These are phyloP conservation scores for Aspergillus avenaceus DNA, from an alignment of 495 filamentous ascomycete species.

Conservation along the genomic window DNA sequence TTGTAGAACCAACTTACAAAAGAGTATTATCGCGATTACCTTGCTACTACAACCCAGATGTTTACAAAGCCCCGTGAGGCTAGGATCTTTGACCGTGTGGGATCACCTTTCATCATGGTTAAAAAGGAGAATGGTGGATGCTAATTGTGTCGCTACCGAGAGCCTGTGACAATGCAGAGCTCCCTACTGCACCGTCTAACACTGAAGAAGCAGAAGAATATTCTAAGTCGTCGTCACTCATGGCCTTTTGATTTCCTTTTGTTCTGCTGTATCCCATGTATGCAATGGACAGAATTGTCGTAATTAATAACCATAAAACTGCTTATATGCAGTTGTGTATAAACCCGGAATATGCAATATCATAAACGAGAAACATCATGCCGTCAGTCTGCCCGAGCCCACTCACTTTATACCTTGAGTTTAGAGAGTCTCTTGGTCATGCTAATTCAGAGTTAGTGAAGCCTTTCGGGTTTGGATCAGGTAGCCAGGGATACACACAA, in stretches of 20 bases:
- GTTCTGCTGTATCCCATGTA: constrained; percentile 17
- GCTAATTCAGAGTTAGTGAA: constrained; percentile 29
- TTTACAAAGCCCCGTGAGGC: constrained; percentile 42
- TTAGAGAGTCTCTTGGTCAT: constrained; percentile 51
- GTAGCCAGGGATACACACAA: constrained; percentile 62
- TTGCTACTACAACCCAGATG: constrained; percentile 43
- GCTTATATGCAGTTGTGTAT: constrained; percentile 14
- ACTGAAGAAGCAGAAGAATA: constrained; percentile 1
- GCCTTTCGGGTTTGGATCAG: not conserved
- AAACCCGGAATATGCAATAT: constrained; percentile 14
- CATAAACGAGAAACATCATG: constrained; percentile 7
- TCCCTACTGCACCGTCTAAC: not conserved
- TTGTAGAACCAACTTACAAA: constrained; percentile 48
- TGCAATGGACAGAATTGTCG: constrained; percentile 2
- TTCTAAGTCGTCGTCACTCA: constrained; percentile 8
- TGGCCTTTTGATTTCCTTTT: not conserved
- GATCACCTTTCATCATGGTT: constrained; percentile 23
- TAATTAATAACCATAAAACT: constrained; percentile 19
- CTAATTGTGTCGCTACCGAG: not conserved
- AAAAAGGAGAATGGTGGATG: constrained; percentile 16
- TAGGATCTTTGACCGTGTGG: constrained; percentile 33
- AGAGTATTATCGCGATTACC: constrained; percentile 47
- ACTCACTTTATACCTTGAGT: constrained; percentile 22
- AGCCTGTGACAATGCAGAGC: not conserved
- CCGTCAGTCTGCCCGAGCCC: constrained; percentile 7